A percentile compares a stretch with the other conserved stretches of the same genome.
phyloP scores from a whole-genome alignment of 768 basidiomycete genomes.

The Hemileccinum impolitum region DNA sequence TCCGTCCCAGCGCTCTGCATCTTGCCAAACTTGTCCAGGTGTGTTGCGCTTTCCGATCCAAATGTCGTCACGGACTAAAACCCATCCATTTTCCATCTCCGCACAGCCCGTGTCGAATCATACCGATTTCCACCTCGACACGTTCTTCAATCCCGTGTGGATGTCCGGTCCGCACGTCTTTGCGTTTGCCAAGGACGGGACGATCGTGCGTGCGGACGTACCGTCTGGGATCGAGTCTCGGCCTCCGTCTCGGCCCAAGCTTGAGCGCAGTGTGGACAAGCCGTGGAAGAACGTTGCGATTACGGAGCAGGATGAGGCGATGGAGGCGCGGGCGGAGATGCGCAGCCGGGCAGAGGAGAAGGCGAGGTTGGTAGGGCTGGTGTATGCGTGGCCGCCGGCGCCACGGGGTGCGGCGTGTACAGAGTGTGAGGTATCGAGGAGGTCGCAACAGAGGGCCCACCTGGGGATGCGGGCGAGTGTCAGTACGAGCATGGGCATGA shows the following conservation, averaged over 20 bases:
- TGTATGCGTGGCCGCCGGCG: constrained; percentile 26
- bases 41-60: not conserved
- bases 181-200: constrained; percentile 18
- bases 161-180: constrained; percentile 24
- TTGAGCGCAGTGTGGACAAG: constrained; percentile 8
- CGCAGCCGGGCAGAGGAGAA: not conserved
- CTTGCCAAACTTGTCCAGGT: constrained; percentile 1
- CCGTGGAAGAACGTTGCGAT: constrained; percentile 30
- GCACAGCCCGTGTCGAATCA: not conserved
- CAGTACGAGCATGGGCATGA: not conserved
- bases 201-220: constrained; percentile 7
- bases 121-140: constrained; percentile 49
- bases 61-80: not conserved
- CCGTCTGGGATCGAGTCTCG: not conserved
- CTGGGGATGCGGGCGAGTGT: too few species aligned
- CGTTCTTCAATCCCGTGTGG: constrained; percentile 42
- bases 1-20: not conserved
- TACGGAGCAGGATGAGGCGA: constrained; percentile 25
- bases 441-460: too few species aligned
- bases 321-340: not conserved
- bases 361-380: constrained; percentile 3
- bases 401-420: not conserved
- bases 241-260: not conserved
- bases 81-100: not conserved
- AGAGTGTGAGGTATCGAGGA: constrained; percentile 2